These are phyloP conservation scores for Herpetomonas tarakana DNA, from an alignment of 208 protist genomes.

Conservation along the genomic window DNA sequence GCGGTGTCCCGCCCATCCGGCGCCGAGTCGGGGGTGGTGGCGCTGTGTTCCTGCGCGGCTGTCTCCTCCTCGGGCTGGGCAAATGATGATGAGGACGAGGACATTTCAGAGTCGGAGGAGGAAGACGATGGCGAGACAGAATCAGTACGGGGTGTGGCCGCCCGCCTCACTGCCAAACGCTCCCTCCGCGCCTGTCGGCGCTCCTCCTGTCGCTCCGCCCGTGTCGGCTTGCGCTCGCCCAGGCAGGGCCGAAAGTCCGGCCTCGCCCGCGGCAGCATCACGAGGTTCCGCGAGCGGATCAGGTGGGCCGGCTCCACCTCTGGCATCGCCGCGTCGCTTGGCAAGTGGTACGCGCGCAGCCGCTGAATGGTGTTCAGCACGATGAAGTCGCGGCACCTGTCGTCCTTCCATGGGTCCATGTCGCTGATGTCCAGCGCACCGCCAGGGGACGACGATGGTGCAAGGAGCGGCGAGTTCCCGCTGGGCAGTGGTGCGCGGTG, in stretches of 20 bases:
- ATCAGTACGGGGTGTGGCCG: not conserved
- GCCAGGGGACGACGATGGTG: not conserved
- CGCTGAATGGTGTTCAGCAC: conserved; percentile 81
- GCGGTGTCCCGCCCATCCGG: not conserved
- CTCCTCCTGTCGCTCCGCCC: conserved; percentile 5
- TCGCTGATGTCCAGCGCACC: conserved; percentile 13
- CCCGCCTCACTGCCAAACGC: not conserved
- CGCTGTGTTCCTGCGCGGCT: conserved; percentile 2
- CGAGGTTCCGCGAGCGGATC: conserved; percentile 52
- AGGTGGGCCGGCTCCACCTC: conserved; percentile 51
- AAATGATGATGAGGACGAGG: no score
- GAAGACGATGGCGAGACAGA: not conserved
- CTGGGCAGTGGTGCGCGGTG: no score
- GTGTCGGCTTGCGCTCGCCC: conserved; percentile 19
- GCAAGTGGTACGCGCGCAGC: conserved; percentile 68
- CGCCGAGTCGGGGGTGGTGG: not conserved
- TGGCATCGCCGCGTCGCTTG: conserved; percentile 31
- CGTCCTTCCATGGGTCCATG: conserved; percentile 86
- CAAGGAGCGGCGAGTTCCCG: not conserved
- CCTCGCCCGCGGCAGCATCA: conserved; percentile 51
- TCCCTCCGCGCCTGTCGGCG: conserved; percentile 1
- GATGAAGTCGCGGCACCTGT: conserved; percentile 78
- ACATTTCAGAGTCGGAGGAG: not conserved
- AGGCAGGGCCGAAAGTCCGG: conserved; percentile 57
- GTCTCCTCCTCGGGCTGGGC: no score